phyloP scores from a whole-genome alignment of 768 basidiomycete genomes.

The Dioszegia crocea region DNA sequence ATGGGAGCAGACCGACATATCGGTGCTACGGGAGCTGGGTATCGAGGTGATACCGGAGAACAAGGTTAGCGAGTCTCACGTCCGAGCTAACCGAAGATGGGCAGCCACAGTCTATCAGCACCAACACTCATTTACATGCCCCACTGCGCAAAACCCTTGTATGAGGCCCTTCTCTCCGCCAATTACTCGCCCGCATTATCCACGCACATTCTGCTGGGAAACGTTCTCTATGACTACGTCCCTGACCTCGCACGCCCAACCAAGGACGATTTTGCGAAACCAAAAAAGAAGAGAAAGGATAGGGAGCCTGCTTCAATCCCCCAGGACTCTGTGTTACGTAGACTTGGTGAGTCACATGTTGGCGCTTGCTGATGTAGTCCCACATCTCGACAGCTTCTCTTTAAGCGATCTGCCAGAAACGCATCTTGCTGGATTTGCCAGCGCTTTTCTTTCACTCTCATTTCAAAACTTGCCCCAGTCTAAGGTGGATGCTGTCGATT shows the following conservation, averaged over 20 bases:
- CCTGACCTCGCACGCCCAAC: conserved; percentile 13
- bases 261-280: conserved; percentile 25
- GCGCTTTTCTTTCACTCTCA: conserved; percentile 34
- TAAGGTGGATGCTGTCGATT: conserved; percentile 20
- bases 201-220: conserved; percentile 29
- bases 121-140: conserved; percentile 40
- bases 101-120: conserved; percentile 17
- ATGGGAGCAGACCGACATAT: conserved; percentile 27
- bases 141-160: conserved; percentile 34
- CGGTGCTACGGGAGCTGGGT: conserved; percentile 13
- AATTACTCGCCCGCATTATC: conserved; percentile 23
- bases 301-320: conserved; percentile 7
- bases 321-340: conserved; percentile 29
- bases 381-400: conserved; percentile 17
- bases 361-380: conserved; percentile 19
- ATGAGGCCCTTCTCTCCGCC: conserved; percentile 24
- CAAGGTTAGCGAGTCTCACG: conserved; percentile 16
- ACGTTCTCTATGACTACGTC: conserved; percentile 36
- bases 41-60: conserved; percentile 22
- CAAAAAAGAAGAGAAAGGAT: conserved; percentile 37
- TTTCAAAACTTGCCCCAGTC: conserved; percentile 29
- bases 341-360: conserved; percentile 27
- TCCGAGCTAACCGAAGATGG: conserved; percentile 12
- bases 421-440: conserved; percentile 37
- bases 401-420: conserved; percentile 31